A percentile compares a stretch with the other conserved stretches of the same genome.
phyloP scores from a whole-genome alignment of 306 rosid genomes.

The Cajanus cajan region DNA sequence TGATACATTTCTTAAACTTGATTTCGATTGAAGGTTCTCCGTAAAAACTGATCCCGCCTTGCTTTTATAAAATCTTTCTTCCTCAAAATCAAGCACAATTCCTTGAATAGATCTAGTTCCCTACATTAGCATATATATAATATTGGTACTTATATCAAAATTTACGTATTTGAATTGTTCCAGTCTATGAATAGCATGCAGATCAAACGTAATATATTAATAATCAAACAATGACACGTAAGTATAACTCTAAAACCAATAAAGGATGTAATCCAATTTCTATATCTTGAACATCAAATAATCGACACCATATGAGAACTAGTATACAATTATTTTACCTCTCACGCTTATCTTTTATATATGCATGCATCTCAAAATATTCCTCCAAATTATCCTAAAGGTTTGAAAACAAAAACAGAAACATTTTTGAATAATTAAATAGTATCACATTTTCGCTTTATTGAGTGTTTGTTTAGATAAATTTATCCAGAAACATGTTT shows the following conservation, averaged over 20 bases:
- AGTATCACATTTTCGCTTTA: not conserved
- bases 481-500: no score
- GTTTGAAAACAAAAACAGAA: not conserved
- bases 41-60: constrained; percentile 25
- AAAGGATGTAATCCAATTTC: not conserved
- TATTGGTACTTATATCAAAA: not conserved
- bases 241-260: not conserved
- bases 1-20: not conserved
- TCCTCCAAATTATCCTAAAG: not conserved
- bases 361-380: no score
- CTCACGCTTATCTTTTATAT: no score
- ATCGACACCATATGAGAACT: not conserved
- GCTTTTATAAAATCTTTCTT: not conserved
- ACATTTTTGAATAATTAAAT: not conserved
- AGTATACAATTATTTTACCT: no score
- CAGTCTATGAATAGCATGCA: not conserved
- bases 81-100: constrained; percentile 49
- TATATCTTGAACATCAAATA: not conserved
- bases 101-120: constrained; percentile 46
- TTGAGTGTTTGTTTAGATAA: no score
- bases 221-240: not conserved
- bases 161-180: not conserved
- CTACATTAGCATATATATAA: constrained; percentile 24
- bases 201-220: not conserved
- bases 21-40: not conserved